phyloP scores from a whole-genome alignment of 441 rosid species.

The Geranium incanum region DNA sequence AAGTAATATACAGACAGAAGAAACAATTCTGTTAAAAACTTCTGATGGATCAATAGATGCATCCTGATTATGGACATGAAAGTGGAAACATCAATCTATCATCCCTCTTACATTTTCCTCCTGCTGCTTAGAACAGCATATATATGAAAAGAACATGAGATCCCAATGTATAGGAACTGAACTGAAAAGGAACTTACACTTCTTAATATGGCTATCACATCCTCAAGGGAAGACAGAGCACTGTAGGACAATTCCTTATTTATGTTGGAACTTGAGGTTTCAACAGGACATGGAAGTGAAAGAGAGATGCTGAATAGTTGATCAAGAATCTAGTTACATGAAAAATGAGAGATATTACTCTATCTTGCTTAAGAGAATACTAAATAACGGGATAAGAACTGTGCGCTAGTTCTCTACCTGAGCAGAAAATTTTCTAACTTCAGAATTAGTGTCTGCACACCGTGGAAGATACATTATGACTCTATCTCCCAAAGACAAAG shows the following conservation, averaged over 20 bases:
- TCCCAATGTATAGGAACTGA: background rate
- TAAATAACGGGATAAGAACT: background rate
- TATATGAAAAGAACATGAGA: constrained; percentile 18
- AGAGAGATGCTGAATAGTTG: constrained; percentile 90
- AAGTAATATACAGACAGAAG: constrained; percentile 68
- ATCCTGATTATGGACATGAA: constrained; percentile 51
- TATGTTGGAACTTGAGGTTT: constrained; percentile 39
- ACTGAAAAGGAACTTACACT: constrained; percentile 49
- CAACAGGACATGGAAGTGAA: constrained; percentile 73
- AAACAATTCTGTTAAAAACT: constrained; percentile 91
- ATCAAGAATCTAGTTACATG: constrained; percentile 67
- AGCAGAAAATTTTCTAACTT: constrained; percentile 90
- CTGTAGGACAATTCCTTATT: constrained; percentile 69
- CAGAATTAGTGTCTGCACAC: constrained; percentile 91
- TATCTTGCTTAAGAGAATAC: constrained; percentile 11
- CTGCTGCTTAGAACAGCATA: constrained; percentile 17
- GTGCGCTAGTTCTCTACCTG: constrained; percentile 48
- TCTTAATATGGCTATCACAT: constrained; percentile 91
- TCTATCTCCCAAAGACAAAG: constrained; percentile 90
- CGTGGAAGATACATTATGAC: constrained; percentile 93
- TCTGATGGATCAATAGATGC: constrained; percentile 99
- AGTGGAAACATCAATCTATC: background rate
- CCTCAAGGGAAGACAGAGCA: constrained; percentile 93
- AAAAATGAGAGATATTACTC: constrained; percentile 16
- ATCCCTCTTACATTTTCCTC: constrained; percentile 7